Percentiles rank a stretch among this genome's conserved stretches.
Conservation (phyloP, 164 flowering plant genomes). For the Vitis rupestris region DNA sequence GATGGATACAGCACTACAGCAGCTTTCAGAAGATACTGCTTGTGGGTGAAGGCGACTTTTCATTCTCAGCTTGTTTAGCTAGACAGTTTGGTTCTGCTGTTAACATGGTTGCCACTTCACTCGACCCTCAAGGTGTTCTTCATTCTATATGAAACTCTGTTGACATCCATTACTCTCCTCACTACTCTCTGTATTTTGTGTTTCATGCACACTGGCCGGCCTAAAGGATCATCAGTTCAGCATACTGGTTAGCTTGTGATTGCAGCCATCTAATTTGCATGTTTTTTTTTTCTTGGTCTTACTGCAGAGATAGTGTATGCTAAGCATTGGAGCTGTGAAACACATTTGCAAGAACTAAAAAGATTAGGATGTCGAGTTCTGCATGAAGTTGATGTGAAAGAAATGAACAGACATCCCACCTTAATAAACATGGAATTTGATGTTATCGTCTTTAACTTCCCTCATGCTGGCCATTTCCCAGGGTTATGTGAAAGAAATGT, state of each 20-base stretch:
- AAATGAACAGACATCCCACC: conserved; percentile 26
- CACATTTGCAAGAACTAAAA: conserved; percentile 22
- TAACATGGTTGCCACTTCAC: conserved; percentile 27
- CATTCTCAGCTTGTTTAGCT: conserved; percentile 25
- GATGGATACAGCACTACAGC: conserved; percentile 10
- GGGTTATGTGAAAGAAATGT: conserved; percentile 4
- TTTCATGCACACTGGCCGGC: conserved; percentile 30
- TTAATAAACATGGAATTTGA: conserved; percentile 29
- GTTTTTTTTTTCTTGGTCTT: no score
- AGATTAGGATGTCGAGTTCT: conserved; percentile 30
- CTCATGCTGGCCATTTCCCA: conserved; percentile 40
- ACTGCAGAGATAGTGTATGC: not conserved
- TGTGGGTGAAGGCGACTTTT: conserved; percentile 25
- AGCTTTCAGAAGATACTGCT: conserved; percentile 13
- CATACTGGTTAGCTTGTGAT: no score
- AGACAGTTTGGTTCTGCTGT: conserved; percentile 17
- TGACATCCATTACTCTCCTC: conserved; percentile 1
- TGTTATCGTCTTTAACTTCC: conserved; percentile 50
- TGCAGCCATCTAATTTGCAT: not conserved
- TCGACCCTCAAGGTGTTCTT: conserved; percentile 12
- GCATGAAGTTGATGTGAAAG: conserved; percentile 32
- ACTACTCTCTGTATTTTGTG: conserved; percentile 4
- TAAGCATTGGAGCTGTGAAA: conserved; percentile 5
- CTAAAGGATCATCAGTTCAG: not conserved
- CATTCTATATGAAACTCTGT: no score